phyloP scores from a whole-genome alignment of 768 basidiomycete species.

The Psilocybe cubensis region DNA sequence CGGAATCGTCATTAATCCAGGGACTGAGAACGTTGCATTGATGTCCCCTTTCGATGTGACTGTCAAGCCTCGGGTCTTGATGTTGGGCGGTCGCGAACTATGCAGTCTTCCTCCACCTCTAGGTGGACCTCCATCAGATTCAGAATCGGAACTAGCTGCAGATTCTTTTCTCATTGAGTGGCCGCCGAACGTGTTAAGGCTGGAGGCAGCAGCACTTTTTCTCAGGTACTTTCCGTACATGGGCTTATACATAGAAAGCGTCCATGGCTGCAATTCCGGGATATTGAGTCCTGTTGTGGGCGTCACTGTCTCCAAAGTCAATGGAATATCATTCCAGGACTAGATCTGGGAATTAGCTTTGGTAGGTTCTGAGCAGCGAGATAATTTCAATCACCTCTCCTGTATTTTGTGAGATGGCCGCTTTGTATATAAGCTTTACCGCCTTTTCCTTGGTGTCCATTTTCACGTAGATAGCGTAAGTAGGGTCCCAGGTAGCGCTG shows the following conservation, averaged over 20 bases:
- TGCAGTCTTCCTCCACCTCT: background rate
- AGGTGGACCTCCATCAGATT: background rate
- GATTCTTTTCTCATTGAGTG: background rate
- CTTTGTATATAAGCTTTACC: constrained; percentile 44
- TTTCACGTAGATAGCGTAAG: constrained; percentile 46
- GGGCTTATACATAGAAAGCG: constrained; percentile 23
- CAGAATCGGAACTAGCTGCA: no score
- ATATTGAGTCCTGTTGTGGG: constrained; percentile 44
- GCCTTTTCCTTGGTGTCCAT: constrained; percentile 43
- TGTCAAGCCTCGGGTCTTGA: constrained; percentile 15
- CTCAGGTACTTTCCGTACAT: constrained; percentile 32
- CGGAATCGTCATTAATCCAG: constrained; percentile 41
- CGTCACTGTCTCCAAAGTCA: constrained; percentile 46
- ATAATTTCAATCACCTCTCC: constrained; percentile 39
- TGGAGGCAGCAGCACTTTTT: background rate
- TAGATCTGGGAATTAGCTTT: background rate
- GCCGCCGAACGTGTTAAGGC: background rate
- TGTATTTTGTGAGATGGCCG: constrained; percentile 41
- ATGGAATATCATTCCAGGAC: constrained; percentile 43
- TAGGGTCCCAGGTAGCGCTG: constrained; percentile 40
- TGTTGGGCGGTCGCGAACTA: background rate
- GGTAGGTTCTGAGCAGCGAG: background rate
- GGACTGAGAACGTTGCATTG: constrained; percentile 36
- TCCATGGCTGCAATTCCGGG: constrained; percentile 41
- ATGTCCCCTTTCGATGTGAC: constrained; percentile 39